Conservation (phyloP, 768 basidiomycete genomes). For the Boletus vermiculosoides region DNA sequence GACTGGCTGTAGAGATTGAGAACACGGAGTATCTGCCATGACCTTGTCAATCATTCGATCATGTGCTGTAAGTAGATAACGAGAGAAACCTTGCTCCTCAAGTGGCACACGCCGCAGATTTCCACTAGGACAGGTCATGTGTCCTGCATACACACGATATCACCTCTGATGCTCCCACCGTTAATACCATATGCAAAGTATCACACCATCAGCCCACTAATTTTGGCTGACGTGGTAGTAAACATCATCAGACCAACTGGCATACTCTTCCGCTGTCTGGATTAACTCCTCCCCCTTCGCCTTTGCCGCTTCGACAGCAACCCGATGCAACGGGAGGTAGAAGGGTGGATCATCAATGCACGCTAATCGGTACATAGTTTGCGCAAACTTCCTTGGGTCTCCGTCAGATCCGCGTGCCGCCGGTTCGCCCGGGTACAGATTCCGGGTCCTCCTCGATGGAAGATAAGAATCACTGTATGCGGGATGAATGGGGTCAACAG, state of each 20-base stretch:
- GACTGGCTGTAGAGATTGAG: neutral
- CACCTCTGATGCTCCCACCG: too few species aligned
- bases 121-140: neutral
- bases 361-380: slow-evolving; percentile 15
- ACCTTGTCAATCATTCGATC: neutral
- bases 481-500: slow-evolving; percentile 17
- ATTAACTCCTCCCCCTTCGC: slow-evolving; percentile 24
- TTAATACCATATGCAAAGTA: neutral
- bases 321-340: slow-evolving; percentile 25
- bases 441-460: slow-evolving; percentile 15
- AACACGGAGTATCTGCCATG: neutral
- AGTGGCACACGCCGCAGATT: neutral
- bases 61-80: neutral
- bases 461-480: slow-evolving; percentile 19
- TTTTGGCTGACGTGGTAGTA: slow-evolving; percentile 11
- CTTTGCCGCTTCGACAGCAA: slow-evolving; percentile 22
- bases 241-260: slow-evolving; percentile 29
- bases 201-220: slow-evolving; percentile 4
- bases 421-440: slow-evolving; percentile 9
- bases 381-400: slow-evolving; percentile 27
- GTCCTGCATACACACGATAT: neutral
- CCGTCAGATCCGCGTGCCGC: slow-evolving; percentile 10
- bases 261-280: slow-evolving; percentile 25
- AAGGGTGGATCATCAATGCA: slow-evolving; percentile 26
- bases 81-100: neutral